A percentile compares a stretch with the other conserved stretches of the same genome.
Conservation (phyloP, 2,329 filamentous ascomycete genomes). For the Gaeumannomyces sp. region DNA sequence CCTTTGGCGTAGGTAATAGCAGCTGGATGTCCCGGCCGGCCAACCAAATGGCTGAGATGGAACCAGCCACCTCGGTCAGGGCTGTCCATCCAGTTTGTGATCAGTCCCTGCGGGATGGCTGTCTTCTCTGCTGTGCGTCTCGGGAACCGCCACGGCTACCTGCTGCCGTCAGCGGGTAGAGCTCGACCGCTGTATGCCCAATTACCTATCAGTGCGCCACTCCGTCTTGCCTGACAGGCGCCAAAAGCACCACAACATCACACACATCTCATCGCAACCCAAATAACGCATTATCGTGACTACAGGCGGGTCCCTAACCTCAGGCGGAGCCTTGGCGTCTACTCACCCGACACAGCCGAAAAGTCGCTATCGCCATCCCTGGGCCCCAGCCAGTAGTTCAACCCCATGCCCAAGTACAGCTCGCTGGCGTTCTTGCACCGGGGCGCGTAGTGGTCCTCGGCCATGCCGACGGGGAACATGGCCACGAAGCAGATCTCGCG, state of each 20-base stretch:
- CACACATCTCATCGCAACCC: not conserved
- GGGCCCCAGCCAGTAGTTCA: not conserved
- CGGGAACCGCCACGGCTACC: not conserved
- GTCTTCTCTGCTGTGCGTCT: not conserved
- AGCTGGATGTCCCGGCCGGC: no score
- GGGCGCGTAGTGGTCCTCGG: conserved; percentile 19
- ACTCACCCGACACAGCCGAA: not conserved
- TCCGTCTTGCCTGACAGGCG: not conserved
- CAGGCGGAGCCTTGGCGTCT: not conserved
- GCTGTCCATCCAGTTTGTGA: no score
- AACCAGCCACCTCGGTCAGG: not conserved
- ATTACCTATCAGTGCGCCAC: not conserved
- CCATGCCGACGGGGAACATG: conserved; percentile 31
- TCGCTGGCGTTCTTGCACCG: conserved; percentile 11
- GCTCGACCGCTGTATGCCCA: not conserved
- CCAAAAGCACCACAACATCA: not conserved
- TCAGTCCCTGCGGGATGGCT: not conserved
- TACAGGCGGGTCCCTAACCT: not conserved
- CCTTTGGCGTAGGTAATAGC: no score
- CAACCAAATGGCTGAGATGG: not conserved
- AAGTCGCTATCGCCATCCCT: not conserved
- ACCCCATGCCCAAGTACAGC: not conserved
- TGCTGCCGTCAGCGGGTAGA: not conserved
- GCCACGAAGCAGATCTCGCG: conserved; percentile 31
- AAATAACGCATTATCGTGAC: no score